phyloP scores from a whole-genome alignment of 192 early-diverging fungal genomes.

The Dimargaris verticillata region DNA sequence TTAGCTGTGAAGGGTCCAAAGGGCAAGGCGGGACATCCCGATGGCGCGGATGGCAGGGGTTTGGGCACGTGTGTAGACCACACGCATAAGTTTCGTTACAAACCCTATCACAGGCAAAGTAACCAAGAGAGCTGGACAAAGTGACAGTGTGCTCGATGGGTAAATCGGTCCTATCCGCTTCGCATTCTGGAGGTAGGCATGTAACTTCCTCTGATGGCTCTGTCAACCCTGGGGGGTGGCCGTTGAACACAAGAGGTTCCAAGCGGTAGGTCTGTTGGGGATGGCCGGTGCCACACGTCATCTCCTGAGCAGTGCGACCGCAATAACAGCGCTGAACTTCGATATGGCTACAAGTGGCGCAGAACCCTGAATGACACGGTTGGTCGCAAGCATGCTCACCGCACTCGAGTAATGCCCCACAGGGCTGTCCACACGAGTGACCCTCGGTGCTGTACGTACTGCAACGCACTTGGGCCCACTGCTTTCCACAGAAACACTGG shows the following conservation, averaged over 20 bases:
- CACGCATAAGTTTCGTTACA: conserved; percentile 34
- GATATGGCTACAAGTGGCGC: conserved; percentile 36
- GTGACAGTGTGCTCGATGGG: too few relatives aligned
- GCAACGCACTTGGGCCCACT: conserved; percentile 50
- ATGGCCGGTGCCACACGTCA: conserved; percentile 39
- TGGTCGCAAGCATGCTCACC: conserved; percentile 48
- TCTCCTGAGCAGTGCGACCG: conserved; percentile 35
- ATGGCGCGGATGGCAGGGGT: conserved; percentile 34
- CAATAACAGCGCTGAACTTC: conserved; percentile 52
- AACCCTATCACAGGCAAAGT: conserved; percentile 30
- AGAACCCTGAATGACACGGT: conserved; percentile 51
- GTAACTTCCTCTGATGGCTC: conserved; percentile 8
- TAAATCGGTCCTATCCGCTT: too few relatives aligned
- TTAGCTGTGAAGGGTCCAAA: conserved; percentile 27
- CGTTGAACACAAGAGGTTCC: too few relatives aligned
- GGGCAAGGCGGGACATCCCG: conserved; percentile 26
- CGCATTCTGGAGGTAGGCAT: too few relatives aligned
- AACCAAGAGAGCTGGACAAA: conserved; percentile 27
- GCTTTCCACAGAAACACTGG: conserved; percentile 71
- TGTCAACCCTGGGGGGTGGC: conserved; percentile 14
- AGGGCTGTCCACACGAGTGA: conserved; percentile 50
- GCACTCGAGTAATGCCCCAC: conserved; percentile 52
- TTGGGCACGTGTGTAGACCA: conserved; percentile 30
- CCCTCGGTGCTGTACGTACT: conserved; percentile 51
- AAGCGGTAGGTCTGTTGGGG: conserved; percentile 14